phyloP scores from a whole-genome alignment of 345 rosid species.

The Citrus inodora region DNA sequence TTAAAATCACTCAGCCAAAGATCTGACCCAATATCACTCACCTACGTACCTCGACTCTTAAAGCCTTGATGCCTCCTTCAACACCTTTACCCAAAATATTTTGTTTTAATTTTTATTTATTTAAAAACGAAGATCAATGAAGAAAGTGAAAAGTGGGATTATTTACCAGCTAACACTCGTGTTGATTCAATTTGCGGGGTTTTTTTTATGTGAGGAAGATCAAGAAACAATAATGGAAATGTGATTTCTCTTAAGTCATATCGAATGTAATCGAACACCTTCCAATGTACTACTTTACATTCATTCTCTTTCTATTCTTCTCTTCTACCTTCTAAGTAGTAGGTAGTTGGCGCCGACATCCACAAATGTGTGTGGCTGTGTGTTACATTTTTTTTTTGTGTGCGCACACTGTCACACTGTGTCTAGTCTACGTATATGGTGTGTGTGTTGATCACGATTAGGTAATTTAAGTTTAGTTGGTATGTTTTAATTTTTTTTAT shows the following conservation, averaged over 20 bases:
- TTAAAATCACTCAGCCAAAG: conserved; percentile 76
- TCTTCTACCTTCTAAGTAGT: too few species aligned
- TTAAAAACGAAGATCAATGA: background rate
- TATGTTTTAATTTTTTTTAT: too few species aligned
- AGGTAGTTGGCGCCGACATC: too few species aligned
- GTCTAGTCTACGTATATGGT: too few species aligned
- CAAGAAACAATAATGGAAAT: conserved; percentile 81
- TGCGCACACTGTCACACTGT: too few species aligned
- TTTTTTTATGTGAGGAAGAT: conserved; percentile 73
- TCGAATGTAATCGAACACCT: conserved; percentile 63
- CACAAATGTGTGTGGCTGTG: too few species aligned
- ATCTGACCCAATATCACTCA: conserved; percentile 87
- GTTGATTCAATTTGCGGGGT: conserved; percentile 75
- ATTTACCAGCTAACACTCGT: conserved; percentile 61
- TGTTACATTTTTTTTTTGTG: too few species aligned
- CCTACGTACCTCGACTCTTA: conserved; percentile 91
- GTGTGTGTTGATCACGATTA: too few species aligned
- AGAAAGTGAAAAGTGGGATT: background rate
- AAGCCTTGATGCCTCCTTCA: conserved; percentile 90
- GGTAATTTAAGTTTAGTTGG: too few species aligned
- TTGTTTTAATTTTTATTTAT: too few species aligned
- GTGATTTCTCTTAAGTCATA: conserved; percentile 84
- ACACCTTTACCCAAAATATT: conserved; percentile 30
- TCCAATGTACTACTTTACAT: conserved; percentile 44
- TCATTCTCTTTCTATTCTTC: conserved; percentile 32